Percentiles rank a stretch among this genome's conserved stretches.
Evolutionary conservation across 2,329 filamentous ascomycete genomes (phyloP).

Genomic region (Aspergillus novoparasiticus): DNA sequence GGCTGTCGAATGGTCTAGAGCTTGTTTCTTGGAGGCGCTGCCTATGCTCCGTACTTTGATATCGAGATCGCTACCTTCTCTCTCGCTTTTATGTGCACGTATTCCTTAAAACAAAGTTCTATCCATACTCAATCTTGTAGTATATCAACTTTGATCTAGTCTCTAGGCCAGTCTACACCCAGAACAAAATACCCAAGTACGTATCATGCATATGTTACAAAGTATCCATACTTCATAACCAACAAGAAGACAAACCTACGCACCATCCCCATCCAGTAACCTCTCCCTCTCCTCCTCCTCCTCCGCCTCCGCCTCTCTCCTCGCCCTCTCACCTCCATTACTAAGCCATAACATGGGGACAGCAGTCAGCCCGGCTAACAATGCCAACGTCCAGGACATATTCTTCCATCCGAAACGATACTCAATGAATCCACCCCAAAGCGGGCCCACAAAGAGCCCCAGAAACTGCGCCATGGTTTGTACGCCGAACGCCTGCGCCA

Average conservation of each 20-base stretch:
- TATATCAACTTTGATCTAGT: neutral
- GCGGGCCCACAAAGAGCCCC: conserved; percentile 62
- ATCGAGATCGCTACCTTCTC: too few species aligned
- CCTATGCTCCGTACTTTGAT: too few species aligned
- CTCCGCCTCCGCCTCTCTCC: conserved; percentile 5
- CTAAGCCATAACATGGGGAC: conserved; percentile 29
- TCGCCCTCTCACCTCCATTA: neutral
- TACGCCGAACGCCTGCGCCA: conserved; percentile 67
- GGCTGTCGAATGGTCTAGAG: too few species aligned
- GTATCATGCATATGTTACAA: neutral
- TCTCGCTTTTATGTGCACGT: too few species aligned
- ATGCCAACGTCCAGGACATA: conserved; percentile 32
- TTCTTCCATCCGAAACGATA: conserved; percentile 35
- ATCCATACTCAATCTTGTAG: neutral
- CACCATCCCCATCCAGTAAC: conserved; percentile 3
- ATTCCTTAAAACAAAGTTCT: neutral
- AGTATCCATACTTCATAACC: neutral
- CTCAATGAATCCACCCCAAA: conserved; percentile 53
- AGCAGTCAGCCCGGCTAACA: conserved; percentile 30
- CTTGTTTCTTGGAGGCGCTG: too few species aligned
- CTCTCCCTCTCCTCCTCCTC: neutral
- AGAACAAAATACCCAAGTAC: neutral
- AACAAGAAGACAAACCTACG: neutral
- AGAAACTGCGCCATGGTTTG: conserved; percentile 65
- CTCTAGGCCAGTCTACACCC: neutral